phyloP scores from a whole-genome alignment of 2,329 filamentous ascomycete species.

The Nannizzia gypsea region DNA sequence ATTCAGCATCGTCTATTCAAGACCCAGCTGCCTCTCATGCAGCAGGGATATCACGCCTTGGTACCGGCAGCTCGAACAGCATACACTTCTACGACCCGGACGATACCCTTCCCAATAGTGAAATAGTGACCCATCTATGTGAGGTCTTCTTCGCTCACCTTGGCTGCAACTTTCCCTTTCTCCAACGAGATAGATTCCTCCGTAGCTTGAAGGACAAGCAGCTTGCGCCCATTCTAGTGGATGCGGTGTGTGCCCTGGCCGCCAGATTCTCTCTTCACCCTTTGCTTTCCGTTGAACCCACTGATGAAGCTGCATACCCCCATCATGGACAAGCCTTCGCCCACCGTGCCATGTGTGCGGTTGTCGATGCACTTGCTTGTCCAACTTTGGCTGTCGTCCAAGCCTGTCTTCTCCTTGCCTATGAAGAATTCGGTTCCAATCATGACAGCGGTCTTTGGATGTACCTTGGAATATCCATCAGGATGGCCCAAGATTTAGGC shows the following conservation, averaged over 20 bases:
- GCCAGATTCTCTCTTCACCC: constrained; percentile 62
- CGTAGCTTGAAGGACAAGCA: constrained; percentile 68
- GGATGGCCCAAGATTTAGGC: constrained; percentile 68
- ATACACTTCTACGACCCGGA: constrained; percentile 66
- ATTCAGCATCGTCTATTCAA: constrained; percentile 27
- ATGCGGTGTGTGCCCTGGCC: constrained; percentile 71
- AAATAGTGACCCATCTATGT: constrained; percentile 63
- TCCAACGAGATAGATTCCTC: constrained; percentile 60
- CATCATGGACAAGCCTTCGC: constrained; percentile 69
- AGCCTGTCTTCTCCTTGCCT: constrained; percentile 70
- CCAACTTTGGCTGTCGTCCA: constrained; percentile 76
- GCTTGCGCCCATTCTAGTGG: constrained; percentile 72
- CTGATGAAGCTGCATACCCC: constrained; percentile 35
- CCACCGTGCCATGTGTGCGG: constrained; percentile 67
- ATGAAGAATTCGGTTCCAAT: constrained; percentile 78
- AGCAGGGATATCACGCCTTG: constrained; percentile 13
- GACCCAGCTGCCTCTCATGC: constrained; percentile 23
- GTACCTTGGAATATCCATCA: constrained; percentile 79
- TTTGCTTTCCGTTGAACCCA: constrained; percentile 34
- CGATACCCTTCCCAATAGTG: constrained; percentile 57
- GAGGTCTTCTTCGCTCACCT: constrained; percentile 72
- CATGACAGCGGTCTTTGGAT: constrained; percentile 88
- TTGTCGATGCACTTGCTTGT: constrained; percentile 71
- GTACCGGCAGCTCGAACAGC: constrained; percentile 26
- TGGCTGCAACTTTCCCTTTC: constrained; percentile 75